Conservation (phyloP, 345 rosid genomes). For the Rhizophora mangle region DNA sequence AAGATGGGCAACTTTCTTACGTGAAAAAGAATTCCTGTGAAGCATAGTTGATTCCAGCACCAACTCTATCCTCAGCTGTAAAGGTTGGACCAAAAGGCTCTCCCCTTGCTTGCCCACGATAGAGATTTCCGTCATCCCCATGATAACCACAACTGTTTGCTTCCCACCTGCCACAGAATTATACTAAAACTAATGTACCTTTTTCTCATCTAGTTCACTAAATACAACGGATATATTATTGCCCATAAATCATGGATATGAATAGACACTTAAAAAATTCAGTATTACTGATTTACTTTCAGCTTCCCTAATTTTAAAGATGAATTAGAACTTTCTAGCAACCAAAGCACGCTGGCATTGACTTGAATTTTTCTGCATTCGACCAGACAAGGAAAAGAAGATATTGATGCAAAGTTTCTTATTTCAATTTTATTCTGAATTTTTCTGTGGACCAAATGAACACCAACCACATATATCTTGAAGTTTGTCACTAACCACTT, state of each 20-base stretch:
- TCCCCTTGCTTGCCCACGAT: slow-evolving; percentile 72
- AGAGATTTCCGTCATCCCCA: slow-evolving; percentile 87
- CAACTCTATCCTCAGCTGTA: slow-evolving; percentile 74
- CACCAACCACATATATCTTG: not conserved
- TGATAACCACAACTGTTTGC: slow-evolving; percentile 91
- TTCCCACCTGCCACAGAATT: slow-evolving; percentile 68
- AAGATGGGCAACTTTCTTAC: slow-evolving; percentile 49
- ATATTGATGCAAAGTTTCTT: no score
- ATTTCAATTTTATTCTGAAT: not conserved
- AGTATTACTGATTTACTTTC: no score
- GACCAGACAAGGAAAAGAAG: no score
- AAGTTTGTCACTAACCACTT: no score
- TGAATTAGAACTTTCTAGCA: no score
- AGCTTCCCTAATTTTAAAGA: no score
- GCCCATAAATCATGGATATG: no score
- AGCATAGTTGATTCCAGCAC: slow-evolving; percentile 89
- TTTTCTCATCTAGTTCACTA: no score
- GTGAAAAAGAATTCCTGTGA: slow-evolving; percentile 88
- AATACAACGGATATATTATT: no score
- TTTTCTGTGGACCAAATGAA: not conserved
- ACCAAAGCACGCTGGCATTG: no score
- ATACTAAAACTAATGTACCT: not conserved
- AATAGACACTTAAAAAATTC: no score
- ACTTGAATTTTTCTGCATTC: no score
- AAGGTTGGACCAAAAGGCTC: slow-evolving; percentile 81